phyloP scores from a whole-genome alignment of 2,329 filamentous ascomycete genomes.

The Monilinia laxa region DNA sequence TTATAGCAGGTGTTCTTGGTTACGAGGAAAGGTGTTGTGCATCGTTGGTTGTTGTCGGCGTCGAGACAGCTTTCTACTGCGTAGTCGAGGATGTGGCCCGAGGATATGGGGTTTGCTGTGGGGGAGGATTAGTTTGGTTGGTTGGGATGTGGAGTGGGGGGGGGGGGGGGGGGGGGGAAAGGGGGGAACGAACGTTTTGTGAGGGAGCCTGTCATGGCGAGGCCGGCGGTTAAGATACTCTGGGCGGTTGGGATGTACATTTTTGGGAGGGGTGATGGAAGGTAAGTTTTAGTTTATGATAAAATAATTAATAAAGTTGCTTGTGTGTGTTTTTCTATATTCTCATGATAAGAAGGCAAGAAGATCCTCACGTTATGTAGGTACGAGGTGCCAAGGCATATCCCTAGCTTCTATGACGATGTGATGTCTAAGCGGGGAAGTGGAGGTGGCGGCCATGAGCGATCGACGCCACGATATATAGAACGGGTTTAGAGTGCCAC shows the following conservation, averaged over 20 bases:
- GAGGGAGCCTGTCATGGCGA: slow-evolving; percentile 30
- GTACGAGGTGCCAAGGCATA: slow-evolving; percentile 3
- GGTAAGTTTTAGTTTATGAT: not conserved
- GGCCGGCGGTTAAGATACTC: slow-evolving; percentile 31
- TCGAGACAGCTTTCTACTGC: slow-evolving; percentile 47
- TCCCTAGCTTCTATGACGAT: slow-evolving; percentile 2
- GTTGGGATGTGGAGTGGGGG: not conserved
- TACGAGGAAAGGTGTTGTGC: slow-evolving; percentile 44
- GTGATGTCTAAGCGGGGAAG: slow-evolving; percentile 7
- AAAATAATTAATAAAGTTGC: not conserved
- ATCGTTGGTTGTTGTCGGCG: slow-evolving; percentile 39
- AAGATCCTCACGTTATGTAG: not conserved
- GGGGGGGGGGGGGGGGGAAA: not conserved
- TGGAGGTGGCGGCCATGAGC: slow-evolving; percentile 3
- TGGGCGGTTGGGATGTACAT: slow-evolving; percentile 37
- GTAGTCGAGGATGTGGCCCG: slow-evolving; percentile 46
- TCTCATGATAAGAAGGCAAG: too few species aligned
- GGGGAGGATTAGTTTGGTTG: slow-evolving; percentile 22
- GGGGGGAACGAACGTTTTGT: slow-evolving; percentile 26
- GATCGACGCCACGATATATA: slow-evolving; percentile 4
- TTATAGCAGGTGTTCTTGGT: slow-evolving; percentile 44
- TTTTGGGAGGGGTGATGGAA: not conserved
- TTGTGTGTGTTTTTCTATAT: too few species aligned
- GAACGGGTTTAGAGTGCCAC: not conserved
- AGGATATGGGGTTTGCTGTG: slow-evolving; percentile 31